phyloP scores from a whole-genome alignment of 805 yeast species.

The Teunomyces aglyptinius region DNA sequence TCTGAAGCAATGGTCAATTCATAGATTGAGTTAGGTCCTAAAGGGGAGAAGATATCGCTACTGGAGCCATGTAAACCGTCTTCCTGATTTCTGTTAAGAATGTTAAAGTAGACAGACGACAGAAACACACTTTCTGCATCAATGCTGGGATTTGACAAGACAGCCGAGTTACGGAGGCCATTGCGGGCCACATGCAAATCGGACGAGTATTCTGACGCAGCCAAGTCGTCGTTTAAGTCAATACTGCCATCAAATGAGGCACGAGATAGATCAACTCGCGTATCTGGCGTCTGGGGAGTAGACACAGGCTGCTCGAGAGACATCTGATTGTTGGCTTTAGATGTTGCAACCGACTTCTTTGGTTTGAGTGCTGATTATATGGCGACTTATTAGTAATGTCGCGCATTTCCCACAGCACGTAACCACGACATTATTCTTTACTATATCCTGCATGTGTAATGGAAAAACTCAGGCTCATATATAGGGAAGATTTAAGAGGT shows the following conservation, averaged over 20 bases:
- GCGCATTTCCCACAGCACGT: neutral
- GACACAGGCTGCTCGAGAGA: slow-evolving; percentile 1
- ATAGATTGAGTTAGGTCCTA: slow-evolving; percentile 74
- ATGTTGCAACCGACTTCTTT: slow-evolving; percentile 1
- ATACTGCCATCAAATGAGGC: slow-evolving; percentile 22
- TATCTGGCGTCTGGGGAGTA: neutral
- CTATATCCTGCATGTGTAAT: neutral
- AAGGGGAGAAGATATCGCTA: slow-evolving; percentile 43
- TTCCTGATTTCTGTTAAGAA: slow-evolving; percentile 18
- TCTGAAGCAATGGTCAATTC: slow-evolving; percentile 69
- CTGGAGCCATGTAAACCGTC: slow-evolving; percentile 3
- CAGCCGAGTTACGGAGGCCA: slow-evolving; percentile 10
- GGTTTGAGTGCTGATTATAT: neutral
- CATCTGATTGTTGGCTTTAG: neutral
- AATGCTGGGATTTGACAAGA: slow-evolving; percentile 24
- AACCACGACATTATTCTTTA: neutral
- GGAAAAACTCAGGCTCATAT: too few species aligned
- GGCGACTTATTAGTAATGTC: neutral
- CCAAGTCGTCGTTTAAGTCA: slow-evolving; percentile 35
- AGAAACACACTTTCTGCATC: slow-evolving; percentile 32
- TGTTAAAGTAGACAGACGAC: slow-evolving; percentile 26
- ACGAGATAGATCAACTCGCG: slow-evolving; percentile 7
- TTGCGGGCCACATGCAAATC: slow-evolving; percentile 13
- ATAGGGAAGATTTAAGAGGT: too few species aligned
- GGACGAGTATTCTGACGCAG: slow-evolving; percentile 23